Base-by-base conservation (phyloP, 2,329 filamentous ascomycete genomes). In the Aureobasidium melanogenum region DNA sequence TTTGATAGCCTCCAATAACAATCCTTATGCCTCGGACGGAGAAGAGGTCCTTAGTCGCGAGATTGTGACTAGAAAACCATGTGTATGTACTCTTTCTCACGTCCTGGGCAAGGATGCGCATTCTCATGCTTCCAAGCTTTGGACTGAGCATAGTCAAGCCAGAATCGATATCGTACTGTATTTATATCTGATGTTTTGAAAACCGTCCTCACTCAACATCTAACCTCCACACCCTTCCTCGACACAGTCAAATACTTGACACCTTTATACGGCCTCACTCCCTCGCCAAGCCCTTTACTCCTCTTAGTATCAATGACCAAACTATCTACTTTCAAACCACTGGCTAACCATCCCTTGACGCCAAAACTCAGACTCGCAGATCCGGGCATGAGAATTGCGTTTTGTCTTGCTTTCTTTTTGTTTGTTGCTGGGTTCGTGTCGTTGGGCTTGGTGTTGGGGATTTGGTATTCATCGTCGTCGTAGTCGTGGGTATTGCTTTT, bases 211-310 rank as follows among this genome's bases (percentile, higher is more conserved):
- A n/a, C n/a, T 46, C 54, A 78, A 66, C 77, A 79, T 62, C 77
- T 70, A 54, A 75, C 69, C 66, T 82, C 80, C 5, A 82, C 73
- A 0, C 84, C 84, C 65, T 77, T 77, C 62, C 76, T 75, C 70
- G 82, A 85, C 14, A 86, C 82, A 67, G 92, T 97, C 68, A 99
- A 73, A 74, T 99, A 99, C 76, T 99, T 99, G 66, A 99, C 94
- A 1, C 94, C 94, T 76, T 97, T 99, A 75, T 96, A 97, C 26
- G 94, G 94, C 75, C 91, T 95, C 41, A 97, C 85, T 2, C 88
- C 85, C 66, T 96, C 91, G 0, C 91, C 91, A 48, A 99, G 69
- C 0, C 94, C 94, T 62, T 87, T 84, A 73, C 90, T 96, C 76
- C 87, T 91, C 72, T 89, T 87, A n/a, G 84, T 79, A 71, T 87